Evolutionary conservation across 2,329 filamentous ascomycete species (phyloP), one percentile per base, ranked within the genome.

Genomic region (Trichocomaceae sp.): DNA sequence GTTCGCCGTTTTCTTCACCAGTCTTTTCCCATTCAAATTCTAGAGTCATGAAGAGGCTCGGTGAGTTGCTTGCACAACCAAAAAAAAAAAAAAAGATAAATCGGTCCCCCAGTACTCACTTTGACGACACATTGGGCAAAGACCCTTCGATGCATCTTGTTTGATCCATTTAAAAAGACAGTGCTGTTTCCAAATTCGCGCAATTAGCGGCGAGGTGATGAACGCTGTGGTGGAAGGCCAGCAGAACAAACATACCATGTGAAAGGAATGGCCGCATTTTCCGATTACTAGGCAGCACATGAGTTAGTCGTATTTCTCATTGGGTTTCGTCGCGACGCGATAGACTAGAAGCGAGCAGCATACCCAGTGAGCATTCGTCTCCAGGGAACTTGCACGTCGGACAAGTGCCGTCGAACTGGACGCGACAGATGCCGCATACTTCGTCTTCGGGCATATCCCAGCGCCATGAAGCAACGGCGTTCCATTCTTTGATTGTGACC

Each of bases 391-490:
- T 96, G 84, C 93, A 99, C 54, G 90, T 95, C 47, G 93, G 91
- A 77, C 93, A 99, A 23, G 93, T 97, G 57, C 91, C 92, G 70
- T 99, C 93, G 69, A 97, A 99, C 66, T 96, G 88, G 59, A 95
- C 91, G 69, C 95, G 92, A 74, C 93, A 99, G 75, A 99, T 99
- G 64, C 93, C 93, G 65, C 93, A 99, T 59, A 97, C 91, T 69
- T 99, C 92, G 75, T 96, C 92, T 65, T 96, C 90, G 22, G 92
- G 90, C 66, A 97, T 88, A 70, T 97, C 89, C 93, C 93, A 99
- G 61, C 89, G 85, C 93, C 93, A 99, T 54, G 90, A 92, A 17
- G 93, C 93, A 59, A 99, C 90, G 3, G 90, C 88, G 66, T 93
- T 87, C 90, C 92, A 97, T 69, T 89, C 83, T 66, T 86, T 88